Base-by-base conservation (phyloP, 768 basidiomycete genomes). In the Suillus sp. region DNA sequence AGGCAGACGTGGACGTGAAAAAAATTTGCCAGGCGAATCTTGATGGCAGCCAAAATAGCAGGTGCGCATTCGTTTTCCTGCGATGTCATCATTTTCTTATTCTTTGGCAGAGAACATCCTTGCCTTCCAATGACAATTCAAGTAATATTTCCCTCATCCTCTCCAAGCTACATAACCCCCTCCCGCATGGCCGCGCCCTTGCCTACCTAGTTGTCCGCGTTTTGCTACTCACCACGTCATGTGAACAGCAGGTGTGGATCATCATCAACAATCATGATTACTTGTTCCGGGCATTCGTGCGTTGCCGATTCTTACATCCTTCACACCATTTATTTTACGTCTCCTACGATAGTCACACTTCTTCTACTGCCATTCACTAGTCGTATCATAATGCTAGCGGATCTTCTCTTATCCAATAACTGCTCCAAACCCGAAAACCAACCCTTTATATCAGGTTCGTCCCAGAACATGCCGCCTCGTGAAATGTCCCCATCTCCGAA, bases 171-270 rank as follows among this genome's bases (percentile, higher is more conserved):
- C 76, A 79, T 2, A 81, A 84, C 54, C 58, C 76, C 0, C 79
- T 84, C 64, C 70, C 84, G 0, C 81, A 90, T 65, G 77, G 83
- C 34, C 81, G 86, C 20, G 74, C 84, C 2, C 74, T 95, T 53
- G 83, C 84, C 0, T 85, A 86, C 69, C 77, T 95, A 11, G 76
- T 92, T 59, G 75, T 84, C n/a, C 81, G 86, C n/a, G 81, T 84
- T 0, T 72, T 95, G 60, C 72, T 95, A 37, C 73, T 74, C 37
- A 81, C 80, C 30, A 66, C 87, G 0, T 81, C 86, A 5, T 87
- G 87, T 16, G 83, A 84, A 45, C 83, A 83, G 58, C 87, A 87
- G 66, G 71, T 92, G 27, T 51, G 27, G 50, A 30, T 59, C 55
- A 47, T 30, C 60, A 56, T 64, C 42, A 43, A 62, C 65, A 62